A percentile compares a stretch with the other conserved stretches of the same genome.
Evolutionary conservation across 2,329 filamentous ascomycete genomes (phyloP).

Genomic region (Teratosphaeria viscida): DNA sequence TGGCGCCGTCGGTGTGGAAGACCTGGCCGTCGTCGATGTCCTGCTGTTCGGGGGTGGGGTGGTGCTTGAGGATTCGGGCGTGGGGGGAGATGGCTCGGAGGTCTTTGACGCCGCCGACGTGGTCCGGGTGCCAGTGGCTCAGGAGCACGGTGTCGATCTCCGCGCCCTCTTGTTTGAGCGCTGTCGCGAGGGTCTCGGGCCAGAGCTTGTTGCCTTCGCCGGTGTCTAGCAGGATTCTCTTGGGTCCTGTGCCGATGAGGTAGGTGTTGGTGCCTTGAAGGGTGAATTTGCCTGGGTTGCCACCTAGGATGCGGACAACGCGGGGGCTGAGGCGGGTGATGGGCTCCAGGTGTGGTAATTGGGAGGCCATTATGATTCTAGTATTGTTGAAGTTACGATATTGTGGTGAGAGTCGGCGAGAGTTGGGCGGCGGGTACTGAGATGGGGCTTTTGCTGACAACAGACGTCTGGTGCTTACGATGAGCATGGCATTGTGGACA

Average conservation of each 20-base stretch:
- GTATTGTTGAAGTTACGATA: background rate
- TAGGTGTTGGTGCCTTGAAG: conserved; percentile 90
- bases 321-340: conserved; percentile 67
- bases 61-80: conserved; percentile 16
- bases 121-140: conserved; percentile 89
- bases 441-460: background rate
- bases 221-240: conserved; percentile 78
- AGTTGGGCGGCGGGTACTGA: background rate
- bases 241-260: conserved; percentile 64
- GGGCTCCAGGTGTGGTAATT: conserved; percentile 54
- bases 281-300: conserved; percentile 77
- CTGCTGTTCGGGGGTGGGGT: conserved; percentile 3
- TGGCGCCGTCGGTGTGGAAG: conserved; percentile 51
- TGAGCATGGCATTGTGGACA: background rate
- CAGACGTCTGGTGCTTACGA: background rate
- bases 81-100: conserved; percentile 45
- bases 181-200: conserved; percentile 53
- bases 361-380: background rate
- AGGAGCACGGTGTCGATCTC: conserved; percentile 61
- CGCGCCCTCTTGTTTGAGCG: conserved; percentile 58
- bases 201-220: conserved; percentile 71
- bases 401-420: background rate
- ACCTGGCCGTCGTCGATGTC: conserved; percentile 48
- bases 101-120: conserved; percentile 65
- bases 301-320: conserved; percentile 76